Percentiles rank a stretch among this genome's conserved stretches.
Conservation (phyloP, 2,329 filamentous ascomycete genomes). For the Fulvia fulva region DNA sequence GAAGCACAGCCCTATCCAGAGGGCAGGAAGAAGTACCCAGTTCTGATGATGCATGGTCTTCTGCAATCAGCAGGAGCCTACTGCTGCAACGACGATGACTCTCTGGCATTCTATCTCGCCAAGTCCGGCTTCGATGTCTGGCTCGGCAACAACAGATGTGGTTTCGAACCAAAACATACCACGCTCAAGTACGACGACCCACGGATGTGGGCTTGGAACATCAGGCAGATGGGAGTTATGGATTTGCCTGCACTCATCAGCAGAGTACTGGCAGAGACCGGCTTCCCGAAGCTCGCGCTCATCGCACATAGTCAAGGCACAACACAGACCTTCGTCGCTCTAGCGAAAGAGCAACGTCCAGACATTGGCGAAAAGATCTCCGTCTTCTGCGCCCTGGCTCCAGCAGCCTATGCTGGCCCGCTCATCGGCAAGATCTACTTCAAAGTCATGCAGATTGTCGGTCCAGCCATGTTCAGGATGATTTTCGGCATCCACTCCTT, state of each 20-base stretch:
- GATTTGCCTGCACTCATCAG: conserved; percentile 79
- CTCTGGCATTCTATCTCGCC: conserved; percentile 84
- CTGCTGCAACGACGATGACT: conserved; percentile 85
- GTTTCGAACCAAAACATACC: conserved; percentile 73
- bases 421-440: conserved; percentile 85
- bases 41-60: conserved; percentile 82
- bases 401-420: conserved; percentile 84
- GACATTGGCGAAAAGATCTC: conserved; percentile 77
- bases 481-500: conserved; percentile 92
- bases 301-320: conserved; percentile 90
- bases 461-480: conserved; percentile 68
- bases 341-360: conserved; percentile 85
- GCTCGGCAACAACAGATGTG: conserved; percentile 91
- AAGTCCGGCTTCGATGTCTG: conserved; percentile 93
- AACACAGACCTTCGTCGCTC: conserved; percentile 78
- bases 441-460: conserved; percentile 82
- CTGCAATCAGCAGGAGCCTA: conserved; percentile 85
- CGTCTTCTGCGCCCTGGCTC: conserved; percentile 86
- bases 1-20: conserved; percentile 36
- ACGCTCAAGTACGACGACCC: conserved; percentile 70
- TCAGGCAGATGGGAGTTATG: conserved; percentile 86
- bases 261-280: conserved; percentile 75
- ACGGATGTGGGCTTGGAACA: conserved; percentile 96
- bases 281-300: conserved; percentile 76
- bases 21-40: conserved; percentile 63